These are phyloP conservation scores for Arbutus unedo DNA, from an alignment of 148 eudicot species.

Conservation along the genomic window DNA sequence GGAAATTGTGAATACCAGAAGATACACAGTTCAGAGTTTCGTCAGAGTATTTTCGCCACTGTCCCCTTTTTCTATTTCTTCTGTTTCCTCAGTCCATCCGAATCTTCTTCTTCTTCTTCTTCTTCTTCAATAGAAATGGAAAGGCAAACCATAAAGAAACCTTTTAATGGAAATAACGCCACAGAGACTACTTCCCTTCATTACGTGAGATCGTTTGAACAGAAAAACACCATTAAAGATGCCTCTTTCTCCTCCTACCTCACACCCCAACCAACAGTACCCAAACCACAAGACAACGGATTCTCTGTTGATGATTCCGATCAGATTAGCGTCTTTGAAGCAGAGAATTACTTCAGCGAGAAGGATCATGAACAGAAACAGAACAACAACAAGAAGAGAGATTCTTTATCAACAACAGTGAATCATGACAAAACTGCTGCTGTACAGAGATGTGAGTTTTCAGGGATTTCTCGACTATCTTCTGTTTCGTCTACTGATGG, in stretches of 20 bases:
- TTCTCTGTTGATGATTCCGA: constrained; percentile 40
- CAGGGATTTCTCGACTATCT: constrained; percentile 41
- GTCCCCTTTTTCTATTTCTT: not conserved
- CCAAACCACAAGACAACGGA: constrained; percentile 1
- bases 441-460: constrained; percentile 13
- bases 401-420: not conserved
- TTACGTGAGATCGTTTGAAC: constrained; percentile 28
- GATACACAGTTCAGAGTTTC: no score
- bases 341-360: constrained; percentile 67
- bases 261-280: constrained; percentile 19
- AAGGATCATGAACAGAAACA: constrained; percentile 27
- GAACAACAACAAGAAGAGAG: not conserved
- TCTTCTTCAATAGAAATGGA: constrained; percentile 4
- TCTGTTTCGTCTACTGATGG: constrained; percentile 46
- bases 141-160: constrained; percentile 14
- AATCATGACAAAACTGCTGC: not conserved
- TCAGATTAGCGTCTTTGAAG: constrained; percentile 72
- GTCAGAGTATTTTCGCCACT: no score
- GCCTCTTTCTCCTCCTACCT: constrained; percentile 42
- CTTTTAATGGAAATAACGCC: not conserved
- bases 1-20: no score
- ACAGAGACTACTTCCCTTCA: constrained; percentile 27
- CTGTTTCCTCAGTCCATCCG: not conserved
- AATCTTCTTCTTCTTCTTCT: not conserved
- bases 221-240: constrained; percentile 26